A percentile compares a stretch with the other conserved stretches of the same genome.
Evolutionary conservation across 2,329 filamentous ascomycete genomes (phyloP).

Genomic region (Neonectria sp.): DNA sequence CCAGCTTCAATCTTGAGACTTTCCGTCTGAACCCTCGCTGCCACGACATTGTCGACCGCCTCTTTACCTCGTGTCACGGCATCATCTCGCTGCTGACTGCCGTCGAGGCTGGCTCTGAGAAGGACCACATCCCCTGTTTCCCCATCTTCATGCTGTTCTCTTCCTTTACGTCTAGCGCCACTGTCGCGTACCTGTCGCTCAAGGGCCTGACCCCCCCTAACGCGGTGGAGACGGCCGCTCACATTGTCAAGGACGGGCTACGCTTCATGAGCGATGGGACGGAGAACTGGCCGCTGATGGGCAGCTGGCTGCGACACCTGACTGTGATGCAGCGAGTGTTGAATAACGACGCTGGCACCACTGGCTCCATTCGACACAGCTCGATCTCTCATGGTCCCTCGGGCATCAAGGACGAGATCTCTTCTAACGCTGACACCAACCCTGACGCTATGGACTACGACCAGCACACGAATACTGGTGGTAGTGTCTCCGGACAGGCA

Average conservation of each 20-base stretch:
- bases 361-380: conserved; percentile 53
- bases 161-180: conserved; percentile 73
- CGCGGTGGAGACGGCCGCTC: conserved; percentile 69
- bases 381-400: conserved; percentile 47
- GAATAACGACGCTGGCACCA: conserved; percentile 64
- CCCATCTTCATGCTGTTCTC: conserved; percentile 76
- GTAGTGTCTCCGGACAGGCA: conserved; percentile 47
- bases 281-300: conserved; percentile 72
- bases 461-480: conserved; percentile 52
- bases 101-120: conserved; percentile 70
- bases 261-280: conserved; percentile 72
- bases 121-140: conserved; percentile 72
- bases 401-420: conserved; percentile 68
- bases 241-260: conserved; percentile 71
- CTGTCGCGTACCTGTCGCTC: conserved; percentile 73
- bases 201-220: conserved; percentile 71
- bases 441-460: conserved; percentile 73
- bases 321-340: conserved; percentile 74
- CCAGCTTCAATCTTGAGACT: conserved; percentile 66
- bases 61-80: conserved; percentile 72
- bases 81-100: conserved; percentile 70
- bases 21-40: conserved; percentile 67
- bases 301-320: conserved; percentile 72
- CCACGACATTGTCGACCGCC: conserved; percentile 69
- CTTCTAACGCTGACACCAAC: conserved; percentile 69